Conservation (phyloP, 2,329 filamentous ascomycete genomes). For the Rutstroemia sp. region DNA sequence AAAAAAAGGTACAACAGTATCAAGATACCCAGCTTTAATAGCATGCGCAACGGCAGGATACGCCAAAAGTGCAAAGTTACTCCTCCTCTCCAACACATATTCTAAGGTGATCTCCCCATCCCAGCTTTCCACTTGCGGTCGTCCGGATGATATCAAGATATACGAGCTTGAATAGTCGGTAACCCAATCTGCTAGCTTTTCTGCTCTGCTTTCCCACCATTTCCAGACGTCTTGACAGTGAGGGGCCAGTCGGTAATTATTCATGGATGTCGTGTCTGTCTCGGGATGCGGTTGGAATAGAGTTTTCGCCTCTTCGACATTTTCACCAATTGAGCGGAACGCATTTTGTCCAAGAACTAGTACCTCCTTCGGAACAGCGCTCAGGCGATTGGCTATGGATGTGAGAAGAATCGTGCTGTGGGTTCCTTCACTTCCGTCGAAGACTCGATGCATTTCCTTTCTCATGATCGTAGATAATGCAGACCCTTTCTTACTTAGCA, state of each 20-base stretch:
- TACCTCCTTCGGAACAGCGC: background rate
- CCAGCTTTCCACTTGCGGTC: background rate
- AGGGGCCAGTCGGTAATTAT: background rate
- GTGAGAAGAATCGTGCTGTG: slow-evolving; percentile 26
- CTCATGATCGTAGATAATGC: slow-evolving; percentile 1
- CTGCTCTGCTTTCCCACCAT: background rate
- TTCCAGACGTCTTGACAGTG: background rate
- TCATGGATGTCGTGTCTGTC: background rate
- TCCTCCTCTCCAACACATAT: slow-evolving; percentile 6
- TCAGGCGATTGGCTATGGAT: slow-evolving; percentile 8
- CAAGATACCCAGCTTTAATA: background rate
- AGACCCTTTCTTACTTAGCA: slow-evolving; percentile 3
- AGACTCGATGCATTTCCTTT: slow-evolving; percentile 19
- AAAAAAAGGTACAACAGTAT: background rate
- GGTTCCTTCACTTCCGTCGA: slow-evolving; percentile 26
- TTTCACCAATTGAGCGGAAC: background rate
- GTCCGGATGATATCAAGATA: background rate
- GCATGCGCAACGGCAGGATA: slow-evolving; percentile 5
- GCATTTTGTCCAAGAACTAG: slow-evolving; percentile 5
- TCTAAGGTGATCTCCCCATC: background rate
- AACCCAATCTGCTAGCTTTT: background rate
- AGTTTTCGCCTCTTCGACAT: background rate
- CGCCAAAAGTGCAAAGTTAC: slow-evolving; percentile 3
- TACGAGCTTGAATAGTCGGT: background rate
- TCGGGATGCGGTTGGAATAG: background rate